phyloP scores from a whole-genome alignment of 2,329 filamentous ascomycete genomes.

The Falciphora oryzae region DNA sequence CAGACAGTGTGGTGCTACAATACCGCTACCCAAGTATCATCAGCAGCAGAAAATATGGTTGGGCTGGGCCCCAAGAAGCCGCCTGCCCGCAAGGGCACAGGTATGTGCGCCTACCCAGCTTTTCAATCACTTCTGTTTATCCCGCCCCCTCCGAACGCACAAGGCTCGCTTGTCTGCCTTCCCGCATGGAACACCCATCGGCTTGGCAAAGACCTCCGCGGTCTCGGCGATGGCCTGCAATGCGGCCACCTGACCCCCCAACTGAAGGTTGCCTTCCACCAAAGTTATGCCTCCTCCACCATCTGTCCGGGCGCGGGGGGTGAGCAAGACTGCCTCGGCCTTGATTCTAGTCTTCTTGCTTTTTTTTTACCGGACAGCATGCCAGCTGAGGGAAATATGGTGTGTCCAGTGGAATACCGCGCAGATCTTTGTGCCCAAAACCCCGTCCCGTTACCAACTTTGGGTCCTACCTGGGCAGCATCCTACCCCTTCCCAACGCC shows the following conservation, averaged over 20 bases:
- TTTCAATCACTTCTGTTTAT: not conserved
- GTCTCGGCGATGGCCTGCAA: not conserved
- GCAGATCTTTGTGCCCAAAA: not conserved
- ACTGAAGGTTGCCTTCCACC: not conserved
- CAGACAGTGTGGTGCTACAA: not conserved
- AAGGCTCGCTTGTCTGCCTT: not conserved
- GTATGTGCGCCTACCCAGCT: slow-evolving; percentile 21
- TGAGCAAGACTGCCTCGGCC: not conserved
- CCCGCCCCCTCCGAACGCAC: not conserved
- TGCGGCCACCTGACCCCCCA: not conserved
- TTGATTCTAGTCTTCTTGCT: not conserved
- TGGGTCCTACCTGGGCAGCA: not conserved
- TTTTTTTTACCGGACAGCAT: not conserved
- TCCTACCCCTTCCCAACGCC: too few relatives aligned
- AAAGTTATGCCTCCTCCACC: not conserved
- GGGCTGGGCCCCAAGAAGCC: slow-evolving; percentile 57
- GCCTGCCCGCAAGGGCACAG: slow-evolving; percentile 49
- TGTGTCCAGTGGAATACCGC: not conserved
- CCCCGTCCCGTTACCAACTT: not conserved
- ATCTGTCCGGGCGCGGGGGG: not conserved
- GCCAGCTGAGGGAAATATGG: not conserved
- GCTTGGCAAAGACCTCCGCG: not conserved
- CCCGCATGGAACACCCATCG: not conserved
- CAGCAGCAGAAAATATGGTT: slow-evolving; percentile 44
- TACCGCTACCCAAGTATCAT: not conserved